Base-by-base conservation (phyloP, 2,329 filamentous ascomycete genomes). In the Periconia digitata region DNA sequence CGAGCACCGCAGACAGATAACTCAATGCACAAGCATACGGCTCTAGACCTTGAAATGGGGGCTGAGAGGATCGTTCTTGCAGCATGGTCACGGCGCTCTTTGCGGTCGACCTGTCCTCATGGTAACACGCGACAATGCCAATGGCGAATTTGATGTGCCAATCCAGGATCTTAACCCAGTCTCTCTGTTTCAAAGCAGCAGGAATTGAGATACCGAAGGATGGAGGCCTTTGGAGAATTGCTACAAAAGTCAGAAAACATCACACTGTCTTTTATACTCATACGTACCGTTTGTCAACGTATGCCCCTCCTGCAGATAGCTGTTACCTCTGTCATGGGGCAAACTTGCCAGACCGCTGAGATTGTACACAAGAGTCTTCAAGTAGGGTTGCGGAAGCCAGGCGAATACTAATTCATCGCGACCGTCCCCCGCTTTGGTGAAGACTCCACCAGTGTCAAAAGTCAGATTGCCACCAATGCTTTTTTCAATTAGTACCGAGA, bases 1-100 rank as follows among this genome's bases (percentile, higher is more conserved):
- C 77, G 58, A 90, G 87, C 7, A 89, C 81, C 0, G 87, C 92
- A 1, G 80, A 77, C 16, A 96, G 82, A 69, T 96, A 96, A 37
- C 82, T 74, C 6, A 82, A 77, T 38, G 89, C 76, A 27, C 83
- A 74, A 20, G 70, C 68, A 29, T 84, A 77, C 2, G 68, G 62
- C 13, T 71, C 67, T 2, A 72, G 61, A 18, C 72, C 62, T 8
- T 63, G 60, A 27, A 75, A 50, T 50, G 70, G 76, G 76, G 54
- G 63, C 74, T 64, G 74, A 76, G 51, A 60, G 73, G 57, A 46
- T 2, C 51, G 53, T 16, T 61, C 53, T 21, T 46, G 57, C 16
- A 70, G 56, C 32, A 59, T 56, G 0, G 23, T 36, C 10, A 66
- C 23, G 13, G 60, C 54, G 42, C 61, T 48, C 24, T 62, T 49